Evolutionary conservation across 1,284 basidiomycete species (phyloP).

Genomic region (Puccinia horiana): DNA sequence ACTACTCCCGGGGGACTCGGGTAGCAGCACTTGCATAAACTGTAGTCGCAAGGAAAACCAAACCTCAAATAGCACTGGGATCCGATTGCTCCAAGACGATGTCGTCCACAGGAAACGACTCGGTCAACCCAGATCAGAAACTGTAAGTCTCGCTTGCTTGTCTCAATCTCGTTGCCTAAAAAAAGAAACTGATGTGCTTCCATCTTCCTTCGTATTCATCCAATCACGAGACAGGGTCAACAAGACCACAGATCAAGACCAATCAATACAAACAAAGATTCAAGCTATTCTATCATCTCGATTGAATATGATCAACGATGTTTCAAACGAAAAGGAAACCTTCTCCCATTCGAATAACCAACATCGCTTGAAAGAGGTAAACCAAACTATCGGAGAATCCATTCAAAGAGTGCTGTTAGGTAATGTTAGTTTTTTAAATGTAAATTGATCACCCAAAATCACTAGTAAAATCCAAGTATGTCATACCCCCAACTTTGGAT

Average conservation of each 20-base stretch:
- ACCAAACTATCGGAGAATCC: constrained; percentile 18
- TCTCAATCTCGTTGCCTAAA: not conserved
- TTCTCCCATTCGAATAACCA: constrained; percentile 6
- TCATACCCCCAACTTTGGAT: not conserved
- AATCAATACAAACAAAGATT: constrained; percentile 9
- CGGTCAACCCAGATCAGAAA: not conserved
- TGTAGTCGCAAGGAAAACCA: no score
- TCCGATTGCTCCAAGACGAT: not conserved
- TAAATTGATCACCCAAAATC: not conserved
- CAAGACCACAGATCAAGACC: not conserved
- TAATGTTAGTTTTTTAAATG: not conserved
- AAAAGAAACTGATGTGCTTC: not conserved
- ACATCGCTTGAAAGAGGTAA: constrained; percentile 2
- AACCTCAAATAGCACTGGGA: no score
- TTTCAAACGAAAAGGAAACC: not conserved
- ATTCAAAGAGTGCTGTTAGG: constrained; percentile 14
- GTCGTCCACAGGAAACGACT: not conserved
- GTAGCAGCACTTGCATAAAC: no score
- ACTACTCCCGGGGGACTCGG: no score
- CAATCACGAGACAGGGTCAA: not conserved
- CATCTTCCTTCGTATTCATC: not conserved
- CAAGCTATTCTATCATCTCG: constrained; percentile 22
- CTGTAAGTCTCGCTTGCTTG: not conserved
- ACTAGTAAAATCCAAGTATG: not conserved
- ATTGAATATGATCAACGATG: not conserved